Base-by-base conservation (phyloP, 345 rosid genomes). In the Gossypium arboreum region DNA sequence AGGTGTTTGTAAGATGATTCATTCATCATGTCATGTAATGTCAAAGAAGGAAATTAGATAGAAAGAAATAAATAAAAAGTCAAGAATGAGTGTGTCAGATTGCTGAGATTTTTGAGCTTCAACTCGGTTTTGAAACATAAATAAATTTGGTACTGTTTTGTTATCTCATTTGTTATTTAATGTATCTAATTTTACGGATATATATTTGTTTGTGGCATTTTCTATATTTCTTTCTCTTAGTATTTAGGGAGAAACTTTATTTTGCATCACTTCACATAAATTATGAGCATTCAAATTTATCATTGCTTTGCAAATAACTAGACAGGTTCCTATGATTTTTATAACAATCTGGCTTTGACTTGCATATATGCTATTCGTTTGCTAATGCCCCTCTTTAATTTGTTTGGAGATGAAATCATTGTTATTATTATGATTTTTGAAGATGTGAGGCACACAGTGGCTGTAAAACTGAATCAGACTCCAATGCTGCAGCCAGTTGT, bases 391-490 rank as follows among this genome's bases (percentile, higher is more conserved):
- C 41, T 27, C 67, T 62, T 29, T 62, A 27, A 29, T 29, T 15
- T 15, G 44, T 62, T 62, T 62, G 20, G 20, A 34, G 45, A 8
- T 62, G 11, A 56, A 48, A 48, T 48, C 41, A 34, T 5, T 34
- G 41, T 34, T 48, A 57, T 56, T 56, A 22, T 20, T 20, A 57
- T 57, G 11, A 18, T 57, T 57, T 18, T 65, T 77, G 87, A 76
- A 88, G 91, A 82, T 81, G 86, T 54, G 70, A 60, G 16, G 85
- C 79, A 52, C 88, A 81, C 90, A 94, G 84, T 17, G 94, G 98
- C 72, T 90, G 88, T 67, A 90, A 86, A 75, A 94, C 69, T n/a
- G 85, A 79, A 85, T 90, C 94, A 0, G 93, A 86, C 78, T 94
- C 98, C 48, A 90, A 73, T 15, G 88, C 91, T 17, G 86, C 82